These are phyloP conservation scores for Crepidotus sp. DNA, from an alignment of 1,284 basidiomycete genomes.

Conservation along the genomic window DNA sequence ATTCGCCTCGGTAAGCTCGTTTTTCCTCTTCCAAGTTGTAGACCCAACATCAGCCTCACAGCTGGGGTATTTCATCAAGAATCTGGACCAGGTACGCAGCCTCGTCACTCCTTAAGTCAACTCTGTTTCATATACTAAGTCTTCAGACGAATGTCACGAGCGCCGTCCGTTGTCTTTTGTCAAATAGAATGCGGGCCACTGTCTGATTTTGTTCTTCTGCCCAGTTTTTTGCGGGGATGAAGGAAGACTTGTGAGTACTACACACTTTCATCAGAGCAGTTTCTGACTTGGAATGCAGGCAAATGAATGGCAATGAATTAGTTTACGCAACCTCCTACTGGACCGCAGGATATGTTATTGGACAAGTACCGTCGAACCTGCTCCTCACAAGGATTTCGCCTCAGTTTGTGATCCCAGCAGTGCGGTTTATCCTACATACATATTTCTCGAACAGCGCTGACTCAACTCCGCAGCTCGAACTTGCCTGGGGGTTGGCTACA, in stretches of 20 bases:
- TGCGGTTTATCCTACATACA: neutral
- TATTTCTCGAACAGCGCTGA: neutral
- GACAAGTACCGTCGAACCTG: slow-evolving; percentile 18
- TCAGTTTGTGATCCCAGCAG: slow-evolving; percentile 17
- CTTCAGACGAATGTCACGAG: slow-evolving; percentile 18
- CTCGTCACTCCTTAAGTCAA: neutral
- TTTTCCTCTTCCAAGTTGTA: neutral
- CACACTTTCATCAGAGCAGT: neutral
- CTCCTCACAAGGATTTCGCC: slow-evolving; percentile 17
- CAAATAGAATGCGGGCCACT: neutral
- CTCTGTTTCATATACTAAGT: neutral
- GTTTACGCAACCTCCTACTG: slow-evolving; percentile 18
- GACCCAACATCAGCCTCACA: neutral
- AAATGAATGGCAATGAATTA: slow-evolving; percentile 16
- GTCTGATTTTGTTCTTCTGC: neutral
- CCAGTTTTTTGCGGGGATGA: slow-evolving; percentile 18
- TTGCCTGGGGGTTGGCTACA: slow-evolving; percentile 17
- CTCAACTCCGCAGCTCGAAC: slow-evolving; percentile 9
- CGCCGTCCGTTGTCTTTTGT: neutral
- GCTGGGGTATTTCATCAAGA: slow-evolving; percentile 19
- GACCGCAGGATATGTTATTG: slow-evolving; percentile 19
- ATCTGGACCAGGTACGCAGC: slow-evolving; percentile 17
- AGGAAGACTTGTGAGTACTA: slow-evolving; percentile 12
- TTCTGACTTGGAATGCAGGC: neutral
- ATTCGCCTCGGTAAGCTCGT: slow-evolving; percentile 15